phyloP scores from a whole-genome alignment of 176 grass and related monocot species.

The Ensete glaucum region DNA sequence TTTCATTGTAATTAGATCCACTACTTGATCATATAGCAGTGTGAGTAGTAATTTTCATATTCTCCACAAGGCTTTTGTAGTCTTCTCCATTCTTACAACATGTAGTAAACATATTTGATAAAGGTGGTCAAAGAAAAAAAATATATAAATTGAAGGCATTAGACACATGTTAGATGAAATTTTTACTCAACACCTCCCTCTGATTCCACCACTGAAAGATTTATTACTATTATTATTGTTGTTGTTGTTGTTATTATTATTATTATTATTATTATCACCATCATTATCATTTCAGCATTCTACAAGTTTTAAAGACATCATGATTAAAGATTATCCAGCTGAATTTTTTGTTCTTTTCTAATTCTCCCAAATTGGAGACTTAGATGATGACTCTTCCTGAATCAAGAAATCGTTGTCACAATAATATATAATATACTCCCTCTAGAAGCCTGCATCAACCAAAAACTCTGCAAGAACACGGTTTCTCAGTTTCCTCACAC shows the following conservation, averaged over 20 bases:
- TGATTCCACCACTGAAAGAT: too few species aligned
- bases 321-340: too few species aligned
- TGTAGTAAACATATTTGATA: too few species aligned
- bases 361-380: background rate
- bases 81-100: background rate
- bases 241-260: too few species aligned
- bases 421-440: background rate
- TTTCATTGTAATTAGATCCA: too few species aligned
- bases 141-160: background rate
- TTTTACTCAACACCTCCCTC: too few species aligned
- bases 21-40: too few species aligned
- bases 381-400: background rate
- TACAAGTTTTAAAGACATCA: too few species aligned
- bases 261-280: too few species aligned
- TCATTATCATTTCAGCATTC: too few species aligned
- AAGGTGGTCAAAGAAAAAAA: background rate
- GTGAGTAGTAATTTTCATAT: background rate
- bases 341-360: background rate
- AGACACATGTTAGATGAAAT: background rate
- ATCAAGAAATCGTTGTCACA: background rate
- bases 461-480: background rate
- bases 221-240: too few species aligned
- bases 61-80: background rate
- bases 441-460: background rate
- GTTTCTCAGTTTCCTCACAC: conserved; percentile 8